These are phyloP conservation scores for Lantana camara DNA, from an alignment of 257 asterid genomes.

Conservation along the genomic window DNA sequence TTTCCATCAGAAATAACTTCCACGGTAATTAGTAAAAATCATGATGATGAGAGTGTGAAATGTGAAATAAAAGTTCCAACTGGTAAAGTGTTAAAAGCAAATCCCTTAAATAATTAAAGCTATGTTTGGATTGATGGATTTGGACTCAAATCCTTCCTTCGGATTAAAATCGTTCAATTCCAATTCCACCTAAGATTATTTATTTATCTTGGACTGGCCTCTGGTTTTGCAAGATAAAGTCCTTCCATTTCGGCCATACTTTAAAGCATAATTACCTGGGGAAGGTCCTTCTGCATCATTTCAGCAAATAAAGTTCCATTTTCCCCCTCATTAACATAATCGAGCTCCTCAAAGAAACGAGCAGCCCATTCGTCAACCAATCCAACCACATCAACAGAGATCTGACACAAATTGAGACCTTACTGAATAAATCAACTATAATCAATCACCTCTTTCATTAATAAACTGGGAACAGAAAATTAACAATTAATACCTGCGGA, in stretches of 20 bases:
- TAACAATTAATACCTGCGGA: constrained; percentile 68
- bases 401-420: constrained; percentile 39
- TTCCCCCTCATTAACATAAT: constrained; percentile 95
- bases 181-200: no score
- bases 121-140: no score
- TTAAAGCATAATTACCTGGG: constrained; percentile 60
- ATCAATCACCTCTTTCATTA: constrained; percentile 17
- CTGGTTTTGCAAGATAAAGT: background rate
- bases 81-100: no score
- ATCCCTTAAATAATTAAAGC: no score
- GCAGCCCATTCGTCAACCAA: constrained; percentile 99
- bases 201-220: background rate
- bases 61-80: no score
- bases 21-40: no score
- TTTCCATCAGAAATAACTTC: no score
- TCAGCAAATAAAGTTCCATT: constrained; percentile 93
- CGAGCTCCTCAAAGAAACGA: constrained; percentile 98
- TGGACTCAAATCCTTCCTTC: no score
- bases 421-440: constrained; percentile 1
- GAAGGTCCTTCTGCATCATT: constrained; percentile 97
- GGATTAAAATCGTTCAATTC: no score
- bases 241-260: background rate
- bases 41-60: no score
- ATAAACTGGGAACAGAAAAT: constrained; percentile 24
- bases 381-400: constrained; percentile 94